phyloP scores from a whole-genome alignment of 1,139 yeast genomes.

The Kurtzmaniella quercitrusa region DNA sequence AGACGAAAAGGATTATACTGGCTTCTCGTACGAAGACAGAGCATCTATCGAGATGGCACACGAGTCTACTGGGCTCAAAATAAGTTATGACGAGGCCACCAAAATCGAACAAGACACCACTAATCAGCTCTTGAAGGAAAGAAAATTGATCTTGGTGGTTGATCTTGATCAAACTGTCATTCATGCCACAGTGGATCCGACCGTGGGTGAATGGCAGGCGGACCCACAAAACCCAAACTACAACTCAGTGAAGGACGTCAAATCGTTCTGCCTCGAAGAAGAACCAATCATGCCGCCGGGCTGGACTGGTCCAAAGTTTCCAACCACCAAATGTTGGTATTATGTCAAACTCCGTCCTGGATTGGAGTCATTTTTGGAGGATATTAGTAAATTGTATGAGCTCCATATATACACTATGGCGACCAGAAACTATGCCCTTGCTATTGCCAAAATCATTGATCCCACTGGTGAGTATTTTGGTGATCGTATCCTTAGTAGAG shows the following conservation, averaged over 20 bases:
- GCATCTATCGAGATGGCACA: constrained; percentile 90
- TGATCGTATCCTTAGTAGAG: constrained; percentile 86
- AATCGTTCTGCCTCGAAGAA: constrained; percentile 72
- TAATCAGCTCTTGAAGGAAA: constrained; percentile 53
- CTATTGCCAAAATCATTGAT: constrained; percentile 87
- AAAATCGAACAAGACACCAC: constrained; percentile 71
- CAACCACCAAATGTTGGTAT: constrained; percentile 70
- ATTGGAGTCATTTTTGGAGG: constrained; percentile 61
- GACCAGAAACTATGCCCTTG: constrained; percentile 89
- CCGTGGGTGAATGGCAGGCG: constrained; percentile 93
- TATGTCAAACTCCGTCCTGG: constrained; percentile 94
- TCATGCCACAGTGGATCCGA: constrained; percentile 97
- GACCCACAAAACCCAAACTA: constrained; percentile 85
- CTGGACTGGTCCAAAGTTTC: constrained; percentile 53
- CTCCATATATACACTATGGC: constrained; percentile 98
- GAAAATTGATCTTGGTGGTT: constrained; percentile 82
- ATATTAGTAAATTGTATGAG: constrained; percentile 66
- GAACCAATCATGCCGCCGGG: constrained; percentile 59
- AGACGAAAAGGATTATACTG: constrained; percentile 75
- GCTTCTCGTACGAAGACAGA: constrained; percentile 66
- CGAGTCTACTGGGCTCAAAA: constrained; percentile 80
- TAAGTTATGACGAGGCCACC: constrained; percentile 82
- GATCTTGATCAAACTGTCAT: constrained; percentile 97
- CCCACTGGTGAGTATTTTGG: constrained; percentile 86
- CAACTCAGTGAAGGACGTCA: constrained; percentile 78